Percentiles rank a stretch among this genome's conserved stretches.
phyloP scores from a whole-genome alignment of 768 basidiomycete genomes.

The Tylopilus balloui region DNA sequence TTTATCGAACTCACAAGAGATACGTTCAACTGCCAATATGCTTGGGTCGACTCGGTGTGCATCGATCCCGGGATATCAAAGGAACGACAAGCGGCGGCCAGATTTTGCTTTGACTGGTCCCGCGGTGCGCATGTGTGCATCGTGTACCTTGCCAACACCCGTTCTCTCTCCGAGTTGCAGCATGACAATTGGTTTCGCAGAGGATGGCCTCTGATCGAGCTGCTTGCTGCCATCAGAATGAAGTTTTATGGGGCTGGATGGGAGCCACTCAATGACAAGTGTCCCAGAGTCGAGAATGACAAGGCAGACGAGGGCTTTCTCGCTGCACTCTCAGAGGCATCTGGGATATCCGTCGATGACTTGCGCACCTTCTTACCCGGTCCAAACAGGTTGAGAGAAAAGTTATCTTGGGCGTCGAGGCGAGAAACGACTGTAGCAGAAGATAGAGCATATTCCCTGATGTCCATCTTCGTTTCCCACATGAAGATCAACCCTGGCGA shows the following conservation, averaged over 20 bases:
- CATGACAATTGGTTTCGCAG: constrained; percentile 15
- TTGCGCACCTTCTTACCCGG: constrained; percentile 19
- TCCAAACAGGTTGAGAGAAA: constrained; percentile 15
- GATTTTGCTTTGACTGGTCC: constrained; percentile 16
- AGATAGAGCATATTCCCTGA: constrained; percentile 19
- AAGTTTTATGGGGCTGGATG: constrained; percentile 22
- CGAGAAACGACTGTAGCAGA: constrained; percentile 11
- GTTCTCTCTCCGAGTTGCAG: constrained; percentile 8
- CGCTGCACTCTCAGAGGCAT: constrained; percentile 9
- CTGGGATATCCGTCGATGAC: constrained; percentile 11
- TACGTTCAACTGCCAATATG: constrained; percentile 17
- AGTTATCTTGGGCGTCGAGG: constrained; percentile 18
- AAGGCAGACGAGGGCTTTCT: constrained; percentile 21
- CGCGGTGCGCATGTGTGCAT: constrained; percentile 23
- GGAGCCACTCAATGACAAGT: constrained; percentile 14
- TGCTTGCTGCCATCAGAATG: constrained; percentile 18
- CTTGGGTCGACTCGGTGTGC: constrained; percentile 18
- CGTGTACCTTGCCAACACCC: constrained; percentile 8
- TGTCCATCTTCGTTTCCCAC: constrained; percentile 15
- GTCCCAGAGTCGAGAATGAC: constrained; percentile 19
- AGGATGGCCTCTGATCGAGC: constrained; percentile 14
- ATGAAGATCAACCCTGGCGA: constrained; percentile 14
- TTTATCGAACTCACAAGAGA: constrained; percentile 9
- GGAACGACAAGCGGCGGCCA: background rate
- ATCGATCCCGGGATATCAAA: background rate